Conservation (phyloP, 2,329 filamentous ascomycete species). For the Zelopaecilomyces penicillatus region DNA sequence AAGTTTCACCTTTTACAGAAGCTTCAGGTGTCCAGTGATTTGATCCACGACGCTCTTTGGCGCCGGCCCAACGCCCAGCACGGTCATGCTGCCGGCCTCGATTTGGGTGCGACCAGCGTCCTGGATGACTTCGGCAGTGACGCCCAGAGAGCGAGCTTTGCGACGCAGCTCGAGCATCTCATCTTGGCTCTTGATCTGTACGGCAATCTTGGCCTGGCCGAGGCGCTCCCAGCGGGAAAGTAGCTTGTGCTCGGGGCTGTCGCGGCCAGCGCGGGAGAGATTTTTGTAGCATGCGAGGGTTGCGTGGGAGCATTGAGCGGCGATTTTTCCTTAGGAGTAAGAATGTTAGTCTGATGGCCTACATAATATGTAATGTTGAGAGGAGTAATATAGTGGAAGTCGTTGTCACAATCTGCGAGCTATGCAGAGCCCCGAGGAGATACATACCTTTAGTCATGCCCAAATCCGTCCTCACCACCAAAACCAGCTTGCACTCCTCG, state of each 20-base stretch:
- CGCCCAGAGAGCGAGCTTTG: conserved; percentile 70
- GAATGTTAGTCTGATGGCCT: not conserved
- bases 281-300: conserved; percentile 95
- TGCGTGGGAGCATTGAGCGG: conserved; percentile 91
- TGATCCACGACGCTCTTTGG: conserved; percentile 81
- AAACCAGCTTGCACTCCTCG: conserved; percentile 89
- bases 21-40: conserved; percentile 76
- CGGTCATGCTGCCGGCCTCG: conserved; percentile 82
- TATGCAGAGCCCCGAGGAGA: no score
- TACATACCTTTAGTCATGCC: conserved; percentile 90
- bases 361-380: not conserved
- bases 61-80: conserved; percentile 74
- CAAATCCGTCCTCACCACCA: conserved; percentile 87
- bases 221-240: conserved; percentile 76
- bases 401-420: no score
- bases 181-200: conserved; percentile 82
- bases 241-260: conserved; percentile 49
- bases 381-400: not conserved
- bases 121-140: conserved; percentile 83
- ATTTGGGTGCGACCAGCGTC: conserved; percentile 98
- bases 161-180: conserved; percentile 67
- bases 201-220: conserved; percentile 88
- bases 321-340: conserved; percentile 68
- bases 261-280: conserved; percentile 50
- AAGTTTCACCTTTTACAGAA: conserved; percentile 46